phyloP scores from a whole-genome alignment of 805 yeast genomes.

The Tetrapisispora taiwanensis region DNA sequence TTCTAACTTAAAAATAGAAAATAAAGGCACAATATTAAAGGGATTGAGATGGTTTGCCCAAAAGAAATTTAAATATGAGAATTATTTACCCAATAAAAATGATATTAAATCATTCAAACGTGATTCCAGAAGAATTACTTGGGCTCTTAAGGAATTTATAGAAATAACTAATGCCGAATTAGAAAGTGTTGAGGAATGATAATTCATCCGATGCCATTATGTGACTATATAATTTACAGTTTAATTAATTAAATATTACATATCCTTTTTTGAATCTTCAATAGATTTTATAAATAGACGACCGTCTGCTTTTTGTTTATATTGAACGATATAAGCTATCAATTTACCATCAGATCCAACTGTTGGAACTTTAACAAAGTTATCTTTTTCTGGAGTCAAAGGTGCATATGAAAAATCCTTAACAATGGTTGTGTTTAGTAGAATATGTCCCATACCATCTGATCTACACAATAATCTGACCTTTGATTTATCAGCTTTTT shows the following conservation, averaged over 20 bases:
- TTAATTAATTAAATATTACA: slow-evolving; percentile 13
- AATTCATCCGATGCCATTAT: not conserved
- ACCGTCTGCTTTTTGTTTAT: slow-evolving; percentile 42
- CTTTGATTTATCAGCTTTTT: slow-evolving; percentile 45
- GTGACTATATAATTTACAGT: not conserved
- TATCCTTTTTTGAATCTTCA: slow-evolving; percentile 25
- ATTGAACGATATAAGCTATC: slow-evolving; percentile 60
- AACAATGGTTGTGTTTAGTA: slow-evolving; percentile 57
- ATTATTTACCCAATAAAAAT: slow-evolving; percentile 13
- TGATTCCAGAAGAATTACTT: slow-evolving; percentile 25
- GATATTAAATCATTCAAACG: slow-evolving; percentile 18
- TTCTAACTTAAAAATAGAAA: slow-evolving; percentile 19
- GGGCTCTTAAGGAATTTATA: slow-evolving; percentile 18
- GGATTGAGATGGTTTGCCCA: slow-evolving; percentile 26
- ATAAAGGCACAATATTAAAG: slow-evolving; percentile 21
- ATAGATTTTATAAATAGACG: slow-evolving; percentile 25
- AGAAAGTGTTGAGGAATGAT: not conserved
- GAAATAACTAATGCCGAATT: slow-evolving; percentile 10
- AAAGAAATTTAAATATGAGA: slow-evolving; percentile 19
- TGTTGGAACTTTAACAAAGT: slow-evolving; percentile 56
- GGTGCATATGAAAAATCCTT: slow-evolving; percentile 50
- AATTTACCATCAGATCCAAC: slow-evolving; percentile 47
- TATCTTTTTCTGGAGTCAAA: slow-evolving; percentile 47
- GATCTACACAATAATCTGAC: slow-evolving; percentile 71
- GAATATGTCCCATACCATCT: slow-evolving; percentile 75